Base-by-base conservation (phyloP, 2,329 filamentous ascomycete genomes). In the Colletotrichum spinosum region DNA sequence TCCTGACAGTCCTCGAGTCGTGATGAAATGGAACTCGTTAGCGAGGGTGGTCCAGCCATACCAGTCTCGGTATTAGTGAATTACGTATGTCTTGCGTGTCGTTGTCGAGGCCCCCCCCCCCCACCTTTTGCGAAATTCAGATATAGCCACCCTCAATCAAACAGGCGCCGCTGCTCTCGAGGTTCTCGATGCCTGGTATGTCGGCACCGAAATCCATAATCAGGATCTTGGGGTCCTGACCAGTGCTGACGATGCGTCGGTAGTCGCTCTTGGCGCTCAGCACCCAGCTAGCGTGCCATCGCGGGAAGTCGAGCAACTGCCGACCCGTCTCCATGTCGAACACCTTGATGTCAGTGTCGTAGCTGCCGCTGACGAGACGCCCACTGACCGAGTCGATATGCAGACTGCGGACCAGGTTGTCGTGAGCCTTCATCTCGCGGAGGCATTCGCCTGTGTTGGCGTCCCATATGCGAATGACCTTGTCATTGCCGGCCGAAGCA, bases 201-300 rank as follows among this genome's bases (percentile, higher is more conserved):
- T 82, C 83, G 15, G 84, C 83, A 37, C 88, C 96, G 80, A 98
- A 99, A 80, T 99, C 96, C 84, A 98, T 90, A 66, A 99, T 91
- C 64, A 98, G 81, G 55, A 97, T 94, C 75, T 97, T 91, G 39
- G 94, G 92, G 73, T 97, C 94, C 78, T 99, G 96, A 54, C 94
- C 96, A 1, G 95, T 97, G 72, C 93, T 96, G 68, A 99, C 92
- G 68, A 99, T 96, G 67, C 96, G 89, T 65, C 95, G 86, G 78
- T 98, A 98, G 75, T 99, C 95, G 68, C 92, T 94, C 84, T 97
- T 97, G 55, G 96, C 96, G 69, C 93, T 94, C 65, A 99, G 81
- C 73, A 99, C 97, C 96, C 96, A 99, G 78, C 93, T 97, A 10
- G 91, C 91, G 64, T 97, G 97, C 94, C 94, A 98, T 70, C 92